Evolutionary conservation across 257 asterid genomes (phyloP), one percentile per base, ranked within the genome.

Genomic region (Sherardia arvensis): DNA sequence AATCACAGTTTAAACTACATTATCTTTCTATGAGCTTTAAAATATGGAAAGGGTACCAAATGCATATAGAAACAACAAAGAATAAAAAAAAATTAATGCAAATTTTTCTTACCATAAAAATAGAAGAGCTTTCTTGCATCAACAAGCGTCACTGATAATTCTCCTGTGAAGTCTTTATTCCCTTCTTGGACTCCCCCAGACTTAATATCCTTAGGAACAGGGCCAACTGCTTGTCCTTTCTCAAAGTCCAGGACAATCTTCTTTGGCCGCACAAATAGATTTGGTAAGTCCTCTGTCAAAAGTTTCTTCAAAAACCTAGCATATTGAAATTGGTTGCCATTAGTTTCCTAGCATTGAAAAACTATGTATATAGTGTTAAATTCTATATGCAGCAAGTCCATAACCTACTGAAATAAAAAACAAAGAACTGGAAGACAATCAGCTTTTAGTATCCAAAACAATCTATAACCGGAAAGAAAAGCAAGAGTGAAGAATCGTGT

Each of bases 201-300:
- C 34, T 76, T 65, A 9, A 17, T 9, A 65, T 71, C 79, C 36
- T 27, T 73, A 54, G 79, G 80, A 67, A 77, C 84, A 58, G 95
- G 87, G 15, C 84, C 87, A 49, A 87, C 91, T 66, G 97, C 77
- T 75, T 78, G 82, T 33, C 90, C 95, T 73, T 82, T 92, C 78
- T 89, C 95, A 75, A 92, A 89, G 79, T 92, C 91, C 32, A 92
- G 78, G 58, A 89, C 96, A 72, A 92, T 87, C 72, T 92, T 92
- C 71, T 85, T 92, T 7, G 99, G 99, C 36, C 99, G 97, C 71
- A 92, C 99, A 72, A 92, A 92, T 68, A 92, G 83, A 69, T 81
- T 82, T 43, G 99, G 99, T 71, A 92, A 77, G 76, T 92, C 99
- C 85, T 82, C 95, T 0, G 99, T 87, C 64, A 92, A 94, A 77